A percentile compares a stretch with the other conserved stretches of the same genome.
Evolutionary conservation across 805 yeast genomes (phyloP).

Genomic region (Crinitomyces ghanaensis): DNA sequence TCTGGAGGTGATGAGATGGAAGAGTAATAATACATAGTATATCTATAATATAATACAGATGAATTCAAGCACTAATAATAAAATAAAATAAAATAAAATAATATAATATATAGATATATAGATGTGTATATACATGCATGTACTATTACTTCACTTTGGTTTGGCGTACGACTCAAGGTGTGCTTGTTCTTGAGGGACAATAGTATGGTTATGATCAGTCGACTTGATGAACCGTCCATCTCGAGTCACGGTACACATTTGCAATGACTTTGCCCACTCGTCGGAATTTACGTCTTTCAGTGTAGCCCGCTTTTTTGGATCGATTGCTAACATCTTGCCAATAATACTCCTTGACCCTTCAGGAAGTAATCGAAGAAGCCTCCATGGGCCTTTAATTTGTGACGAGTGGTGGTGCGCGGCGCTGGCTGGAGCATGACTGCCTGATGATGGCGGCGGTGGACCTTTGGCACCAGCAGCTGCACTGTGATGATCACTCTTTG

Average conservation of each 20-base stretch:
- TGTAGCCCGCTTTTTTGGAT: constrained; percentile 45
- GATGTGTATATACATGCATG: background rate
- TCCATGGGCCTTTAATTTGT: constrained; percentile 52
- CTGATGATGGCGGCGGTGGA: background rate
- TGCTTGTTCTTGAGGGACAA: constrained; percentile 28
- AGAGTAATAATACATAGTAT: constrained; percentile 31
- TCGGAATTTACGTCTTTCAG: constrained; percentile 46
- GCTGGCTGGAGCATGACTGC: background rate
- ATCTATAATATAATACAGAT: background rate
- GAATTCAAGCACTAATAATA: no score
- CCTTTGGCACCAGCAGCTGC: background rate
- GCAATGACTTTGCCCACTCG: constrained; percentile 47
- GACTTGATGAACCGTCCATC: constrained; percentile 17
- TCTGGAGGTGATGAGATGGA: constrained; percentile 64
- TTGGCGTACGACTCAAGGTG: constrained; percentile 25
- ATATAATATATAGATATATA: background rate
- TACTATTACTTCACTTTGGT: constrained; percentile 3
- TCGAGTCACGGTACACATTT: constrained; percentile 35
- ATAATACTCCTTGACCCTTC: constrained; percentile 49
- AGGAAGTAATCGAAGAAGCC: constrained; percentile 64
- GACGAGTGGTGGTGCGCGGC: background rate
- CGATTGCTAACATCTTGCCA: constrained; percentile 50
- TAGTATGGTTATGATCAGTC: constrained; percentile 25
- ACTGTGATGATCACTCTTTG: background rate
- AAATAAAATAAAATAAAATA: background rate